These are phyloP conservation scores for Cystofilobasidium capitatum DNA, from an alignment of 768 basidiomycete species.

Conservation along the genomic window DNA sequence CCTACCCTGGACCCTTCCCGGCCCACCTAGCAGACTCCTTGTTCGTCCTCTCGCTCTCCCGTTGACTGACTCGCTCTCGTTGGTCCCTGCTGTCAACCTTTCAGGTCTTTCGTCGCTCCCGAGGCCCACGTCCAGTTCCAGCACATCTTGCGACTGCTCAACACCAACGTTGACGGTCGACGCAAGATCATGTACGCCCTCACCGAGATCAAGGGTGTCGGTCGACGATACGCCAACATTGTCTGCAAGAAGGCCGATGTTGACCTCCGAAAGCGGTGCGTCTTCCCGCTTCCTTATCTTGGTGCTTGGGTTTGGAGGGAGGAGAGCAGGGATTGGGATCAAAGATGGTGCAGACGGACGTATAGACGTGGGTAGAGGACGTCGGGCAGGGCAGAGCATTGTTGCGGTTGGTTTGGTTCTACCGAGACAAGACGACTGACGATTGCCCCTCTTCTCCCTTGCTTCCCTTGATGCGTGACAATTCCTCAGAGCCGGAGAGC, in stretches of 20 bases:
- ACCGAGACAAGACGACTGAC: too few species aligned
- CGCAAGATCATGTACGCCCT: constrained; percentile 96
- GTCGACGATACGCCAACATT: constrained; percentile 94
- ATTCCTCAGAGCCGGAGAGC: constrained; percentile 75
- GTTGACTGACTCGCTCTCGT: not conserved
- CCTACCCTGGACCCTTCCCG: too few species aligned
- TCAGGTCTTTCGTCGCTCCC: constrained; percentile 94
- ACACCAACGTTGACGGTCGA: constrained; percentile 99
- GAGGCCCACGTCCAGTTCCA: constrained; percentile 91
- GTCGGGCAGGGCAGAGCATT: not conserved
- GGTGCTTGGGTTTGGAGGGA: not conserved
- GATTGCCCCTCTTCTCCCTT: not conserved
- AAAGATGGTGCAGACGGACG: not conserved
- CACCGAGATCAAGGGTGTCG: constrained; percentile 99
- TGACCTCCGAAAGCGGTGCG: constrained; percentile 94
- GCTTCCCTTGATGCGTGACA: not conserved
- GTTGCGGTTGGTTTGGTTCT: not conserved
- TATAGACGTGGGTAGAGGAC: too few species aligned
- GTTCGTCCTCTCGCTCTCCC: not conserved
- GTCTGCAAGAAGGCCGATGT: constrained; percentile 99
- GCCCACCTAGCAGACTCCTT: not conserved
- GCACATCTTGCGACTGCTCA: constrained; percentile 98
- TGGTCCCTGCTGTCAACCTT: not conserved
- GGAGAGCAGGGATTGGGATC: not conserved
- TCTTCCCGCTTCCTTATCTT: constrained; percentile 11